phyloP scores from a whole-genome alignment of 2,329 filamentous ascomycete genomes.

The Stenocarpella maydis region DNA sequence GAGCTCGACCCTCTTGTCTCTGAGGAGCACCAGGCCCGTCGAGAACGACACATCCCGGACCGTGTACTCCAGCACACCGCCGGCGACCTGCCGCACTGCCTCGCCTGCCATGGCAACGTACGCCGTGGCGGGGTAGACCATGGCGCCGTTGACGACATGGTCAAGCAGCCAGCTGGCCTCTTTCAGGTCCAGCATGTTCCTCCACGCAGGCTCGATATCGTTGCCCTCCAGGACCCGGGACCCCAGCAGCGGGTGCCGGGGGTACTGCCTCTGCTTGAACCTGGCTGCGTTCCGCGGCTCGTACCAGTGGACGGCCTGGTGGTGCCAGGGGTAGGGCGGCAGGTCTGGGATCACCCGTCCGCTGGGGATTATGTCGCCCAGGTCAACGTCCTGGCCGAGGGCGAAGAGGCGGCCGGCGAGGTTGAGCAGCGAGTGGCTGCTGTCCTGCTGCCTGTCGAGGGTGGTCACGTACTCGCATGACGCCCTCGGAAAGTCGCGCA shows the following conservation, averaged over 20 bases:
- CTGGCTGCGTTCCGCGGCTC: slow-evolving; percentile 44
- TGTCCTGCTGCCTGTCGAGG: neutral
- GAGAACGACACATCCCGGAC: slow-evolving; percentile 43
- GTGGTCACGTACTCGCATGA: neutral
- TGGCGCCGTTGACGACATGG: slow-evolving; percentile 39
- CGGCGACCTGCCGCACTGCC: slow-evolving; percentile 34
- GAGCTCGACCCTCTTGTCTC: neutral
- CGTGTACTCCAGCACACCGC: slow-evolving; percentile 37
- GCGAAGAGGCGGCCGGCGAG: neutral
- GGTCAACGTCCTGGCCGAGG: neutral
- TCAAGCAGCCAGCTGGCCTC: slow-evolving; percentile 47
- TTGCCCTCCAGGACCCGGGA: slow-evolving; percentile 29
- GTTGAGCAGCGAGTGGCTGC: neutral
- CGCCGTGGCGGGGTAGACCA: slow-evolving; percentile 36
- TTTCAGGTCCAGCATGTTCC: slow-evolving; percentile 32
- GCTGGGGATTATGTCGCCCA: neutral
- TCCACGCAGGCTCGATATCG: slow-evolving; percentile 31
- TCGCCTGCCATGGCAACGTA: slow-evolving; percentile 38
- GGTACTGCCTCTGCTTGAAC: slow-evolving; percentile 40
- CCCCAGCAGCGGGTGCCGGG: slow-evolving; percentile 39
- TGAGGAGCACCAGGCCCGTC: slow-evolving; percentile 44
- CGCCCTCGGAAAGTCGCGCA: neutral
- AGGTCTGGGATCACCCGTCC: slow-evolving; percentile 16
- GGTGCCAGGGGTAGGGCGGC: slow-evolving; percentile 33
- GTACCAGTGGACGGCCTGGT: slow-evolving; percentile 37